Evolutionary conservation across 768 basidiomycete genomes (phyloP).

Genomic region (Lactarius akahatsu): DNA sequence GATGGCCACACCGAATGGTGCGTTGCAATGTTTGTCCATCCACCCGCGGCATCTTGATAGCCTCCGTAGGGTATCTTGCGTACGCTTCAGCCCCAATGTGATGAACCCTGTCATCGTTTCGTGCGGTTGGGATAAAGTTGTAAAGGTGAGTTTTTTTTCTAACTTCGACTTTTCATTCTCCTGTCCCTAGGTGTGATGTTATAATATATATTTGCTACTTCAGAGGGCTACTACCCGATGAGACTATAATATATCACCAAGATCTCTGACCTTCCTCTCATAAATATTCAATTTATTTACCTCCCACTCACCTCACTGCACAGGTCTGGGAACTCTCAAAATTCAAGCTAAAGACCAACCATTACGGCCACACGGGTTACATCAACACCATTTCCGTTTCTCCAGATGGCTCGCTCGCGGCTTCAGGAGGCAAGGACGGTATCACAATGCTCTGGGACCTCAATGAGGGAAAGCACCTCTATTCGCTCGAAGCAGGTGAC

Average conservation of each 20-base stretch:
- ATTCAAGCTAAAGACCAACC: constrained; percentile 99
- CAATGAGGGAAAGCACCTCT: constrained; percentile 99
- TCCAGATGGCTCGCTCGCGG: constrained; percentile 97
- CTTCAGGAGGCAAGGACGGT: constrained; percentile 98
- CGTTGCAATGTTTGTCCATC: constrained; percentile 16
- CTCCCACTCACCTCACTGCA: constrained; percentile 16
- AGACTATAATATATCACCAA: constrained; percentile 64
- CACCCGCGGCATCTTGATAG: constrained; percentile 7
- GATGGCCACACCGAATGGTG: constrained; percentile 97
- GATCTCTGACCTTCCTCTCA: constrained; percentile 53
- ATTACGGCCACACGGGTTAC: constrained; percentile 99
- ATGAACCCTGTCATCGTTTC: constrained; percentile 98
- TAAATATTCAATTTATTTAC: neutral
- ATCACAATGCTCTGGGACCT: constrained; percentile 99
- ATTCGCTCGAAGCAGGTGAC: constrained; percentile 98
- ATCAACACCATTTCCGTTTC: constrained; percentile 99
- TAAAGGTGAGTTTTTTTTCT: constrained; percentile 70
- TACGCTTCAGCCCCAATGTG: constrained; percentile 98
- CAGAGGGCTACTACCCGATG: constrained; percentile 41
- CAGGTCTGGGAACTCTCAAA: constrained; percentile 99
- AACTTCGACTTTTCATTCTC: neutral
- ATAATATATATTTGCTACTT: constrained; percentile 37
- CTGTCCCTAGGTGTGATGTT: constrained; percentile 40
- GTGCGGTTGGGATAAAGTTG: constrained; percentile 99
- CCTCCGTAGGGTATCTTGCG: constrained; percentile 86